Percentiles rank a stretch among this genome's conserved stretches.
phyloP scores from a whole-genome alignment of 345 rosid genomes.

The Limnanthes douglasii region DNA sequence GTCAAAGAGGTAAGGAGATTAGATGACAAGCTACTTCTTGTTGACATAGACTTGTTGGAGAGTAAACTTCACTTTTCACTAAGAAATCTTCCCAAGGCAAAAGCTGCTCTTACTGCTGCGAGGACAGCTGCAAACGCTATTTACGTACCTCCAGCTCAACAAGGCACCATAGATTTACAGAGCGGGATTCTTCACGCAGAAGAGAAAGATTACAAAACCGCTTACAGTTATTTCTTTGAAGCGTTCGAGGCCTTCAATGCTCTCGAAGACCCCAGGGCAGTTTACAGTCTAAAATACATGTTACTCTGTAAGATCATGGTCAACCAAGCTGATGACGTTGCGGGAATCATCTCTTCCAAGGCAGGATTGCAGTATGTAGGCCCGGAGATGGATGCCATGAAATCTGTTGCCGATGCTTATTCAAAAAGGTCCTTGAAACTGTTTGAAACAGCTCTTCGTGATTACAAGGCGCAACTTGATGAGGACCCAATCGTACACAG shows the following conservation, averaged over 20 bases:
- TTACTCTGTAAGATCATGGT: slow-evolving; percentile 61
- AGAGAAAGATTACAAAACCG: slow-evolving; percentile 70
- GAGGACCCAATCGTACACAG: slow-evolving; percentile 62
- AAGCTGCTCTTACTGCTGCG: slow-evolving; percentile 63
- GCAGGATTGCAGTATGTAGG: slow-evolving; percentile 53
- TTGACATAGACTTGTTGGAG: slow-evolving; percentile 56
- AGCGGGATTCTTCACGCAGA: slow-evolving; percentile 68
- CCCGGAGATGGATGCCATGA: slow-evolving; percentile 56
- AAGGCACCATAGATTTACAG: slow-evolving; percentile 58
- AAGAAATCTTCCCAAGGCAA: slow-evolving; percentile 57
- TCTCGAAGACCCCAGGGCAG: slow-evolving; percentile 49
- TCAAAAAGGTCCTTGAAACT: slow-evolving; percentile 26
- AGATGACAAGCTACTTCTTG: slow-evolving; percentile 61
- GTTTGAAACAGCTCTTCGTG: slow-evolving; percentile 21
- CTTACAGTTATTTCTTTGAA: slow-evolving; percentile 58
- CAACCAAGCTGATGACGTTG: slow-evolving; percentile 61
- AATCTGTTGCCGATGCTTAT: slow-evolving; percentile 62
- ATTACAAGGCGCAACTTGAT: slow-evolving; percentile 46
- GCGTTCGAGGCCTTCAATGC: slow-evolving; percentile 58
- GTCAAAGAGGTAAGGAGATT: slow-evolving; percentile 58
- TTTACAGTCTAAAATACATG: slow-evolving; percentile 57
- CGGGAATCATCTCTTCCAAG: slow-evolving; percentile 50
- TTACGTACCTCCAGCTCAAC: slow-evolving; percentile 56
- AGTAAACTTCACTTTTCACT: slow-evolving; percentile 53
- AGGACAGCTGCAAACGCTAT: slow-evolving; percentile 67